A percentile compares a stretch with the other conserved stretches of the same genome.
Conservation (phyloP, 139 green algal genomes). For the Penium margaritaceum region DNA sequence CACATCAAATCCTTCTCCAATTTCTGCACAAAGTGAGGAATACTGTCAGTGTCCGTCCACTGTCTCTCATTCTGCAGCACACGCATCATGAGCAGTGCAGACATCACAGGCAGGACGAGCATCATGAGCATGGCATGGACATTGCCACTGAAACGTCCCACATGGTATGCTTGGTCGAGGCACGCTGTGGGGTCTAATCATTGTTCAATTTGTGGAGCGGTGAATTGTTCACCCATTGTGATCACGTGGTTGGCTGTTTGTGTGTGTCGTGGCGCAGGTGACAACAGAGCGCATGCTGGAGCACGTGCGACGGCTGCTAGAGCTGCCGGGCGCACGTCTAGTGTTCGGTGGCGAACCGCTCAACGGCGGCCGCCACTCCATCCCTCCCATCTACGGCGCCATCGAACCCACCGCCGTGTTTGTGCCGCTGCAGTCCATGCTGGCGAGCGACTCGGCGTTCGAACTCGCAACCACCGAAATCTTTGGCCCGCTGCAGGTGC, state of each 20-base stretch:
- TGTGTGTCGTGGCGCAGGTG: conserved; percentile 52
- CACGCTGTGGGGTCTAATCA: no score
- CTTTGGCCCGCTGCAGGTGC: conserved; percentile 89
- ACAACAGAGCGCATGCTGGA: conserved; percentile 75
- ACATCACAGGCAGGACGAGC: no score
- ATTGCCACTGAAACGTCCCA: no score
- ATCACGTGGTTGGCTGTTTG: no score
- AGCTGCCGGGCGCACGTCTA: conserved; percentile 70
- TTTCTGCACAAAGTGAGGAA: not conserved
- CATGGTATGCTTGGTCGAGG: no score
- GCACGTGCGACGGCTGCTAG: conserved; percentile 68
- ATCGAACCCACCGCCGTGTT: conserved; percentile 89
- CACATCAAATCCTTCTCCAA: not conserved
- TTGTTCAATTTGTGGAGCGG: no score
- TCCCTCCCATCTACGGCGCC: conserved; percentile 82
- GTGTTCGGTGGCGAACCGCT: conserved; percentile 78
- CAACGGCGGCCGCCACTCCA: conserved; percentile 62
- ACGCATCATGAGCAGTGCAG: no score
- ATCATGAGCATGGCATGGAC: no score
- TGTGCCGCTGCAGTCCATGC: conserved; percentile 74
- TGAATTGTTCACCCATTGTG: no score
- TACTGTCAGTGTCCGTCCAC: not conserved
- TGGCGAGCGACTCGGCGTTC: conserved; percentile 61
- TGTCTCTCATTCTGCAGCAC: not conserved
- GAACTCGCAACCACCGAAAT: conserved; percentile 80